Percentiles rank a stretch among this genome's conserved stretches.
Evolutionary conservation across 2,329 filamentous ascomycete genomes (phyloP).

Genomic region (Metarhizium brunneum): DNA sequence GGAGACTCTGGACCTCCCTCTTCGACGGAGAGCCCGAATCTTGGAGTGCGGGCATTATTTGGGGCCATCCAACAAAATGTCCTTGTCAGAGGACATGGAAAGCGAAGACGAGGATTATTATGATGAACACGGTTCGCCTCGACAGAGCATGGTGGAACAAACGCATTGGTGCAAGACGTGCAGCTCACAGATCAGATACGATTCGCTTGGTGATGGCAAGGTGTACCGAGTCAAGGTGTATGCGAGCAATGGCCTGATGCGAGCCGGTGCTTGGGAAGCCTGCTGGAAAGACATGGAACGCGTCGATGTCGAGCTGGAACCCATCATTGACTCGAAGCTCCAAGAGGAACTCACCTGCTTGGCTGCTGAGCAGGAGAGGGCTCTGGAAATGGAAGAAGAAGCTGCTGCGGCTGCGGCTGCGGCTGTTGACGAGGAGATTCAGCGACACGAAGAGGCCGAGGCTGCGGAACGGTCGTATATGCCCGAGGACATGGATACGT

Average conservation of each 20-base stretch:
- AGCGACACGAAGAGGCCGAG: constrained; percentile 20
- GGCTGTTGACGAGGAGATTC: constrained; percentile 6
- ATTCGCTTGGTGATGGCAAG: constrained; percentile 42
- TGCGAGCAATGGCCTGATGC: constrained; percentile 91
- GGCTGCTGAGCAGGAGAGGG: constrained; percentile 34
- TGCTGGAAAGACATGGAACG: constrained; percentile 98
- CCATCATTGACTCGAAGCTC: constrained; percentile 53
- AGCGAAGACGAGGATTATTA: constrained; percentile 36
- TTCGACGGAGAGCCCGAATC: constrained; percentile 55
- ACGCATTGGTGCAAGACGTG: constrained; percentile 50
- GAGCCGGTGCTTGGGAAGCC: constrained; percentile 80
- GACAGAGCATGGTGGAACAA: constrained; percentile 17
- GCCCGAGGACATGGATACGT: constrained; percentile 6
- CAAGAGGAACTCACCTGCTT: constrained; percentile 53
- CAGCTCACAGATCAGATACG: constrained; percentile 43
- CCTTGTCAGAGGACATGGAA: constrained; percentile 32
- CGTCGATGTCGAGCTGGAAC: constrained; percentile 87
- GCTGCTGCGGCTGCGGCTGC: constrained; percentile 9
- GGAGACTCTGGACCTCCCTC: constrained; percentile 63
- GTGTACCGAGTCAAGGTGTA: constrained; percentile 80
- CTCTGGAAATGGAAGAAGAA: constrained; percentile 24
- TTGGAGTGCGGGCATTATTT: constrained; percentile 71
- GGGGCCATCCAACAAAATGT: constrained; percentile 44
- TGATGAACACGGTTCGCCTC: constrained; percentile 18
- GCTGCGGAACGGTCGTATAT: constrained; percentile 12